A percentile compares a stretch with the other conserved stretches of the same genome.
phyloP scores from a whole-genome alignment of 345 rosid genomes.

The Salix dunnii region DNA sequence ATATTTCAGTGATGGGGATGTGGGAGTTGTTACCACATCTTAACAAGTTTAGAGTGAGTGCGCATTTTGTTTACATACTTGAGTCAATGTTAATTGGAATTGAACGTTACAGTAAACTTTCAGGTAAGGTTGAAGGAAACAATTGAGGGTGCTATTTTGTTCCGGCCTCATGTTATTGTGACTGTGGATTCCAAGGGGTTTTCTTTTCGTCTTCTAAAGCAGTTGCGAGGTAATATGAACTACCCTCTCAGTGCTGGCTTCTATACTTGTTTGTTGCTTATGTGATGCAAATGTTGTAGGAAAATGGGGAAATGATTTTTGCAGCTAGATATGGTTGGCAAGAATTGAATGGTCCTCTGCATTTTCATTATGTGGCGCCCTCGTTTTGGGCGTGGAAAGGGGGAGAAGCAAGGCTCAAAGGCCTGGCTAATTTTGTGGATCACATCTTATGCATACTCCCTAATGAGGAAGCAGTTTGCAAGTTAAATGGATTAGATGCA shows the following conservation, averaged over 20 bases:
- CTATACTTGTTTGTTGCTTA: constrained; percentile 17
- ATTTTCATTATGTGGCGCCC: constrained; percentile 89
- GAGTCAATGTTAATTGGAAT: not conserved
- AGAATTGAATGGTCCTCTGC: constrained; percentile 38
- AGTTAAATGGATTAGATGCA: constrained; percentile 62
- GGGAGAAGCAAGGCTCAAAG: constrained; percentile 70
- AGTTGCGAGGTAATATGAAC: constrained; percentile 52
- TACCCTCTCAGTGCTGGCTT: constrained; percentile 17
- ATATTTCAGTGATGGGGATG: constrained; percentile 85
- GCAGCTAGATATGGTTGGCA: constrained; percentile 66
- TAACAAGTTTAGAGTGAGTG: constrained; percentile 66
- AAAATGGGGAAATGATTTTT: constrained; percentile 47
- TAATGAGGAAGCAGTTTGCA: constrained; percentile 59
- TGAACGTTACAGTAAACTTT: constrained; percentile 12
- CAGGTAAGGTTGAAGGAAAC: constrained; percentile 71
- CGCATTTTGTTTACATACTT: not conserved
- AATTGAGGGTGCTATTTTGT: constrained; percentile 57
- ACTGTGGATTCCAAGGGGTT: constrained; percentile 94
- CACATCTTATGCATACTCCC: constrained; percentile 92
- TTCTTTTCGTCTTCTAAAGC: constrained; percentile 78
- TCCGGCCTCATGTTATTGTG: constrained; percentile 82
- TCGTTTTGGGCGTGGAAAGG: constrained; percentile 99
- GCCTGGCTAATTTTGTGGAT: constrained; percentile 67
- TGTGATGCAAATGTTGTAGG: constrained; percentile 36
- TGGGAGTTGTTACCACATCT: constrained; percentile 90